phyloP scores from a whole-genome alignment of 2,329 filamentous ascomycete species.

The Xylariaceae sp. region DNA sequence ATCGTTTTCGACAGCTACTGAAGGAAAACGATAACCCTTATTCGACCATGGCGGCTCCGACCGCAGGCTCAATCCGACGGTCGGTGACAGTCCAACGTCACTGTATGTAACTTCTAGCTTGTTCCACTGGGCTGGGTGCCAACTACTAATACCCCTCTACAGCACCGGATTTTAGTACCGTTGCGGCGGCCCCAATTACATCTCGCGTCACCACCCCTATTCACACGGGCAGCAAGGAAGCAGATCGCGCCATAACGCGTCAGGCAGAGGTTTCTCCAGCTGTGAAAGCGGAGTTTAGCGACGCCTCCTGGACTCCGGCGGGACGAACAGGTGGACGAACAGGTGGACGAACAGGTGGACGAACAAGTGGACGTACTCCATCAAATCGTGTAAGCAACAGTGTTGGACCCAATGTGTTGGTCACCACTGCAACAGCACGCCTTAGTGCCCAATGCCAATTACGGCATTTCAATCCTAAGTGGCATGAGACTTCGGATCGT shows the following conservation, averaged over 20 bases:
- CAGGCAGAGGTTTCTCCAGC: slow-evolving; percentile 1
- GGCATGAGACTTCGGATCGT: slow-evolving; percentile 15
- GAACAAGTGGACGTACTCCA: too few relatives aligned
- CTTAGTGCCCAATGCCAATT: slow-evolving; percentile 28
- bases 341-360: too few relatives aligned
- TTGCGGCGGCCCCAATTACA: too few relatives aligned
- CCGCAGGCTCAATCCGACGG: not conserved
- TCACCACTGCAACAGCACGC: slow-evolving; percentile 11
- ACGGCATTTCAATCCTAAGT: slow-evolving; percentile 30
- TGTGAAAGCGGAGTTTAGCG: slow-evolving; percentile 5
- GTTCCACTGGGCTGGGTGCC: not conserved
- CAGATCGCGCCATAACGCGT: too few relatives aligned
- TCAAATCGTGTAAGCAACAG: not conserved
- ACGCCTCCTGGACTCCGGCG: too few relatives aligned
- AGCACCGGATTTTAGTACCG: slow-evolving; percentile 9
- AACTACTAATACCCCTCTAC: not conserved
- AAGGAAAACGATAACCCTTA: slow-evolving; percentile 3
- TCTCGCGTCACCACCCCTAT: too few relatives aligned
- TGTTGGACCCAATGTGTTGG: not conserved
- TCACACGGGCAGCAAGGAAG: too few relatives aligned
- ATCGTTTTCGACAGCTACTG: slow-evolving; percentile 28
- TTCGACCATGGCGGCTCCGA: not conserved
- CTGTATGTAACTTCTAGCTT: slow-evolving; percentile 4
- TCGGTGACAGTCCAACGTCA: slow-evolving; percentile 3
- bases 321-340: too few relatives aligned